phyloP scores from a whole-genome alignment of 148 eudicot genomes.

The Arctostaphylos glauca region DNA sequence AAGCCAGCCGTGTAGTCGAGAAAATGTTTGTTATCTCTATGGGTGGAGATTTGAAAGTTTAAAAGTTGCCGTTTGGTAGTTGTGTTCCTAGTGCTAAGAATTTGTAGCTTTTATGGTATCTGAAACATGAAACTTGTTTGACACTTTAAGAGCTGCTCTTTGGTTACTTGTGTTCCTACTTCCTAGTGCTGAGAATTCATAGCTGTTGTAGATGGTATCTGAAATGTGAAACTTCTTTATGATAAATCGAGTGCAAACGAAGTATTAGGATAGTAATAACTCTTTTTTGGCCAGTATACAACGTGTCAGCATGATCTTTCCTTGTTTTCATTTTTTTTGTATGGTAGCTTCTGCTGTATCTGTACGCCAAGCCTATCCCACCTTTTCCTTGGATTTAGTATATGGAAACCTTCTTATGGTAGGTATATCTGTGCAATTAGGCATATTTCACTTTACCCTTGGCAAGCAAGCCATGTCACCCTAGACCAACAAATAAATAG shows the following conservation, averaged over 20 bases:
- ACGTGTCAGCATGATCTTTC: neutral
- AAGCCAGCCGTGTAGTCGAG: neutral
- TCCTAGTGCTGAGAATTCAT: neutral
- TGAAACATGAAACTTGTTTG: neutral
- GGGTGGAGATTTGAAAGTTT: constrained; percentile 1
- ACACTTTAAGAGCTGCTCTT: neutral
- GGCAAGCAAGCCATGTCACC: neutral
- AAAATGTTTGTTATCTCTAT: neutral
- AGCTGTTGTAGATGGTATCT: neutral
- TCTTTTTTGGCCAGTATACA: neutral
- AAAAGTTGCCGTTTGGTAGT: neutral
- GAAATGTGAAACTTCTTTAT: neutral
- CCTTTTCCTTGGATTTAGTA: neutral
- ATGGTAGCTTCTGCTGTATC: neutral
- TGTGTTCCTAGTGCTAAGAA: neutral
- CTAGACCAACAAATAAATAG: neutral
- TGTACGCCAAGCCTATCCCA: neutral
- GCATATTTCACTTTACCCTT: neutral
- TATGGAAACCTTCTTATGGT: neutral
- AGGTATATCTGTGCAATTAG: neutral
- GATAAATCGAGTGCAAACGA: neutral
- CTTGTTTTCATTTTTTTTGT: neutral
- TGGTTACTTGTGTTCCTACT: neutral
- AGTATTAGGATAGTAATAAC: neutral
- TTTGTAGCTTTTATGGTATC: neutral